Percentiles rank a stretch among this genome's conserved stretches.
These are phyloP conservation scores for Pleurotus djamor DNA, from an alignment of 768 basidiomycete species.

Conservation along the genomic window DNA sequence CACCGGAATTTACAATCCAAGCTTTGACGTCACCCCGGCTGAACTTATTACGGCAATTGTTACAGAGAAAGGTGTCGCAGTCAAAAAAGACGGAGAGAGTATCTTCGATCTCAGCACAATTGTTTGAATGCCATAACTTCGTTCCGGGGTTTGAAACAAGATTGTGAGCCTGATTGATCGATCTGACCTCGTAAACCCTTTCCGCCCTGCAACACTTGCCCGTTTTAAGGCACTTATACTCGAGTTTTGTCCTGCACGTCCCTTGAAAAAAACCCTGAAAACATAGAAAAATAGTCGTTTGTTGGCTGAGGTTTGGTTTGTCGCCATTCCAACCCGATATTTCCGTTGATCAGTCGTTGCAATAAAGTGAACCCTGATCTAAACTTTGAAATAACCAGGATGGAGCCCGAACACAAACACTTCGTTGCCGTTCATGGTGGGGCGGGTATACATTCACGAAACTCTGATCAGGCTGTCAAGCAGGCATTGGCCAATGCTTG, in stretches of 20 bases:
- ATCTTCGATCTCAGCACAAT: slow-evolving; percentile 65
- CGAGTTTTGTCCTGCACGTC: neutral
- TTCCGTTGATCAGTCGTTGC: neutral
- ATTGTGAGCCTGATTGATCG: slow-evolving; percentile 1
- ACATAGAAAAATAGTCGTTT: neutral
- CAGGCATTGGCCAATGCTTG: slow-evolving; percentile 60
- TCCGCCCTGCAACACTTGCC: neutral
- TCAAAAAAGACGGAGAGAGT: slow-evolving; percentile 54
- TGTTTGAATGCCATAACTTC: slow-evolving; percentile 28
- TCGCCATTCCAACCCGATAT: neutral
- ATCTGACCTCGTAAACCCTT: neutral
- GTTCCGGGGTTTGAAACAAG: neutral
- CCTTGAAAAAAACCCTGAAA: slow-evolving; percentile 4
- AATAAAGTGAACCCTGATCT: neutral
- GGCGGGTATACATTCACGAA: slow-evolving; percentile 60
- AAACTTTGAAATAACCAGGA: no score
- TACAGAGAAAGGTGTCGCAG: slow-evolving; percentile 92
- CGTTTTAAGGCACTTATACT: slow-evolving; percentile 5
- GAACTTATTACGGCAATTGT: slow-evolving; percentile 93
- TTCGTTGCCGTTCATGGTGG: slow-evolving; percentile 72
- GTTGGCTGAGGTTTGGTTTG: neutral
- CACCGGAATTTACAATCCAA: slow-evolving; percentile 83
- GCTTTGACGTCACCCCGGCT: slow-evolving; percentile 96
- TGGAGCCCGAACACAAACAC: slow-evolving; percentile 15
- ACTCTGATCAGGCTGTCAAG: slow-evolving; percentile 51